phyloP scores from a whole-genome alignment of 169 alveolate genomes.

The Cryptosporidium canis region DNA sequence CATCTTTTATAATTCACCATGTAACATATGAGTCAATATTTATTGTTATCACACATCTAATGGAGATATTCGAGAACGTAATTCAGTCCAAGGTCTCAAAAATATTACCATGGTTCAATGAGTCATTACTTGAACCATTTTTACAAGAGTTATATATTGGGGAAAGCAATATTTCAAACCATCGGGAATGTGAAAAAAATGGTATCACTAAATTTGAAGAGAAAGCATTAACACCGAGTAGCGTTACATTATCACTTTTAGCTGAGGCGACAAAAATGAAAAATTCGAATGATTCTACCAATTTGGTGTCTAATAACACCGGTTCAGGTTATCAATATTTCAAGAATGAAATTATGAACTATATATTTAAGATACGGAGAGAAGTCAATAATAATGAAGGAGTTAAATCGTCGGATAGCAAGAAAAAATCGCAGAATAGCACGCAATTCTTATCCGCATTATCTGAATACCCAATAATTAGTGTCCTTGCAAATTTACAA shows the following conservation, averaged over 20 bases:
- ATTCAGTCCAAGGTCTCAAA: constrained; percentile 43
- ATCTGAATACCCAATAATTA: constrained; percentile 28
- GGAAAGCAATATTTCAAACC: background rate
- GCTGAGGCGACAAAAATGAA: constrained; percentile 69
- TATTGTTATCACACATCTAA: constrained; percentile 58
- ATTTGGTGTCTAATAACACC: background rate
- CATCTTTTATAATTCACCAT: constrained; percentile 13
- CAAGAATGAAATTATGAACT: constrained; percentile 18
- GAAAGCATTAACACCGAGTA: constrained; percentile 25
- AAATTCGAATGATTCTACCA: background rate
- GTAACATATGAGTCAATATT: constrained; percentile 66
- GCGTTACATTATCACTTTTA: constrained; percentile 35
- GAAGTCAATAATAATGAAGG: background rate
- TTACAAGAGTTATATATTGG: constrained; percentile 4
- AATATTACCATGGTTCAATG: constrained; percentile 62
- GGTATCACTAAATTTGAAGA: background rate
- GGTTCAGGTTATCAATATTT: background rate
- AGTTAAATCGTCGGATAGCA: background rate
- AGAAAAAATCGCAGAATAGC: background rate
- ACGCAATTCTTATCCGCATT: constrained; percentile 5
- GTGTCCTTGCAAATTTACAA: constrained; percentile 36
- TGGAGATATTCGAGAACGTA: constrained; percentile 47
- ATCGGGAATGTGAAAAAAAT: background rate
- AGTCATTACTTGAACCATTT: constrained; percentile 54
- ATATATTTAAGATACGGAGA: background rate